These are phyloP conservation scores for Wallacemonas sp. DNA, from an alignment of 208 protist species.

Conservation along the genomic window DNA sequence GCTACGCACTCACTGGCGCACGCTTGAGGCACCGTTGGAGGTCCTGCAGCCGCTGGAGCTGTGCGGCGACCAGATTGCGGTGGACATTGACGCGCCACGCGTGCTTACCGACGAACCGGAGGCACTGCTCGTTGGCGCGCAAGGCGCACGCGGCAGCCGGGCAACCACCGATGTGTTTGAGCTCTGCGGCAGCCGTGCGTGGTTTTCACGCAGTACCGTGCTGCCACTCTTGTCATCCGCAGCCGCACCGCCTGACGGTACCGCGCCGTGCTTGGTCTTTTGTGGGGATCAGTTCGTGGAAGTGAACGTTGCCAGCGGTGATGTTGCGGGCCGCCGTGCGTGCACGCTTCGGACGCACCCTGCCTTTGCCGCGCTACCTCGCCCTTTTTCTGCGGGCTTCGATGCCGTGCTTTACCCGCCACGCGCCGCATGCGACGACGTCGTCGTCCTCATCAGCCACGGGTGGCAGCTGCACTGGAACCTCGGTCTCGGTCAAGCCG, in stretches of 20 bases:
- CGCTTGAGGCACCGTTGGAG: not conserved
- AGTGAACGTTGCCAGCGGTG: conserved; percentile 15
- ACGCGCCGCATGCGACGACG: conserved; percentile 9
- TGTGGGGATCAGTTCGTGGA: conserved; percentile 56
- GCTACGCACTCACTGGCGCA: conserved; percentile 26
- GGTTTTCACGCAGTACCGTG: conserved; percentile 36
- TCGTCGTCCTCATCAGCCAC: conserved; percentile 46
- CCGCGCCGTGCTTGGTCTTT: conserved; percentile 43
- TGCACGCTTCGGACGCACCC: conserved; percentile 23
- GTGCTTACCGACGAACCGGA: not conserved
- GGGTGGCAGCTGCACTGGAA: conserved; percentile 61
- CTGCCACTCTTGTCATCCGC: conserved; percentile 32
- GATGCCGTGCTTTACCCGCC: conserved; percentile 67
- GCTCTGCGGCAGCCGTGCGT: conserved; percentile 12
- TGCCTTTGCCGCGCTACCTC: conserved; percentile 48
- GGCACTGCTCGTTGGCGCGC: not conserved
- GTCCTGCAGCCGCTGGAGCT: conserved; percentile 12
- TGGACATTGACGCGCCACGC: not conserved
- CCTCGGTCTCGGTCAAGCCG: conserved; percentile 12
- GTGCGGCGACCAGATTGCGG: not conserved
- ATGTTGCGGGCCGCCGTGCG: conserved; percentile 14
- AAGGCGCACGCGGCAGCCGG: conserved; percentile 8
- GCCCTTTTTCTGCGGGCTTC: conserved; percentile 54
- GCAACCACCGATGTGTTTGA: conserved; percentile 14
- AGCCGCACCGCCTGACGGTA: not conserved